Evolutionary conservation across 768 basidiomycete genomes (phyloP).

Genomic region (Lactarius quietus): DNA sequence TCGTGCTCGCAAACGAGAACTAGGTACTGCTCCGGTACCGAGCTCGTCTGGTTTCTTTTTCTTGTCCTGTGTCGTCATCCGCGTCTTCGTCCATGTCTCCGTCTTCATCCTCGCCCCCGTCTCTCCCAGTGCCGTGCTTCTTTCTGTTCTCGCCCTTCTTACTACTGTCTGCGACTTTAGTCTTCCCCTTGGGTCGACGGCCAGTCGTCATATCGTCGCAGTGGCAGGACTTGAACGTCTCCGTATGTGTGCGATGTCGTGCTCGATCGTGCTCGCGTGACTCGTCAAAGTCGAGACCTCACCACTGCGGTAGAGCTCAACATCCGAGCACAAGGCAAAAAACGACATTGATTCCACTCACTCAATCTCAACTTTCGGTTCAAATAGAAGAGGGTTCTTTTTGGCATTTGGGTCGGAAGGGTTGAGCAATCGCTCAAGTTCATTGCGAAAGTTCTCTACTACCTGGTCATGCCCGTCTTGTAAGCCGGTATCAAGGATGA

Average conservation of each 20-base stretch:
- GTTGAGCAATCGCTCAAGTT: constrained; percentile 45
- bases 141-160: too few relatives aligned
- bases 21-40: too few relatives aligned
- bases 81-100: too few relatives aligned
- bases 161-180: too few relatives aligned
- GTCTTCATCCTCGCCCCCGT: too few relatives aligned
- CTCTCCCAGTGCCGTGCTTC: too few relatives aligned
- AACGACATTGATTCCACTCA: background rate
- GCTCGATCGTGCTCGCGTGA: background rate
- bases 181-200: too few relatives aligned
- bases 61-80: too few relatives aligned
- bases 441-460: constrained; percentile 35
- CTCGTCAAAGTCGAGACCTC: background rate
- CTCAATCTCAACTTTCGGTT: background rate
- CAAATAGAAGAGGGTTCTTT: background rate
- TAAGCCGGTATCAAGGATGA: constrained; percentile 50
- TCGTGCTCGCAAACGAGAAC: too few relatives aligned
- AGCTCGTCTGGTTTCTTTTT: too few relatives aligned
- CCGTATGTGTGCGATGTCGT: background rate
- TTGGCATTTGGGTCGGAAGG: background rate
- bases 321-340: background rate
- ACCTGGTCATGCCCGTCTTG: constrained; percentile 38
- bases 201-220: background rate
- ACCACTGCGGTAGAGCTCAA: background rate
- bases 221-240: too few relatives aligned